Percentiles rank a stretch among this genome's conserved stretches.
These are phyloP conservation scores for Hortaea werneckii DNA, from an alignment of 2,329 filamentous ascomycete genomes.

Conservation along the genomic window DNA sequence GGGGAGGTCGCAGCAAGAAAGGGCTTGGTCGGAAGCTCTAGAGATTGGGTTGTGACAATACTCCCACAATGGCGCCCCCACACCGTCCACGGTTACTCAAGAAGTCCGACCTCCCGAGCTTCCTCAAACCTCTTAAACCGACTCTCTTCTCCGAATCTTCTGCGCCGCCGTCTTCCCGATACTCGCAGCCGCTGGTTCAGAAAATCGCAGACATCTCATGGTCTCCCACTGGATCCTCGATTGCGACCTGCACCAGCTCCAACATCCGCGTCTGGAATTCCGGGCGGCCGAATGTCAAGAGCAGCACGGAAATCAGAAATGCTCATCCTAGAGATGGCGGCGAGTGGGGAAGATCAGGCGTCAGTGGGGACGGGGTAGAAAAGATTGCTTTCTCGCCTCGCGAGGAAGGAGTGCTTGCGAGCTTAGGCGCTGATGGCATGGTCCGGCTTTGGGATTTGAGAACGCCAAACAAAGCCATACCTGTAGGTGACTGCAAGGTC, in stretches of 20 bases:
- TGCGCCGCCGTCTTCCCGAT: constrained; percentile 4
- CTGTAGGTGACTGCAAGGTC: constrained; percentile 51
- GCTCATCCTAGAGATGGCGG: constrained; percentile 15
- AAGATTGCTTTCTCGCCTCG: constrained; percentile 69
- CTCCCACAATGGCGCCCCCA: constrained; percentile 26
- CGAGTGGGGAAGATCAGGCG: constrained; percentile 21
- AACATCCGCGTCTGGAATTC: constrained; percentile 72
- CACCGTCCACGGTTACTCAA: constrained; percentile 47
- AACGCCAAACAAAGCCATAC: constrained; percentile 37
- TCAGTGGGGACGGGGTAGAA: constrained; percentile 56
- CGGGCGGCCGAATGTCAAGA: constrained; percentile 61
- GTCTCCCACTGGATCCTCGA: constrained; percentile 74
- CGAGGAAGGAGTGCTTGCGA: constrained; percentile 68
- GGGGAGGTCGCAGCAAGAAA: neutral
- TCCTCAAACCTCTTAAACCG: constrained; percentile 59
- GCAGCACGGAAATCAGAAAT: constrained; percentile 61
- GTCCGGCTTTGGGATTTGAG: constrained; percentile 74
- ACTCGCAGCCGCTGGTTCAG: constrained; percentile 11
- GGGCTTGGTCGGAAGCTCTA: too few species aligned
- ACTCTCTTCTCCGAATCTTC: constrained; percentile 53
- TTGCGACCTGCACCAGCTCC: constrained; percentile 70
- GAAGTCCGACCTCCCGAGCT: constrained; percentile 58
- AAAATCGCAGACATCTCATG: constrained; percentile 51
- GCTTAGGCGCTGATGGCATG: constrained; percentile 61
- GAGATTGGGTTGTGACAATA: too few species aligned